Base-by-base conservation (phyloP, 805 yeast genomes). In the Saccharomycopsis amapae region DNA sequence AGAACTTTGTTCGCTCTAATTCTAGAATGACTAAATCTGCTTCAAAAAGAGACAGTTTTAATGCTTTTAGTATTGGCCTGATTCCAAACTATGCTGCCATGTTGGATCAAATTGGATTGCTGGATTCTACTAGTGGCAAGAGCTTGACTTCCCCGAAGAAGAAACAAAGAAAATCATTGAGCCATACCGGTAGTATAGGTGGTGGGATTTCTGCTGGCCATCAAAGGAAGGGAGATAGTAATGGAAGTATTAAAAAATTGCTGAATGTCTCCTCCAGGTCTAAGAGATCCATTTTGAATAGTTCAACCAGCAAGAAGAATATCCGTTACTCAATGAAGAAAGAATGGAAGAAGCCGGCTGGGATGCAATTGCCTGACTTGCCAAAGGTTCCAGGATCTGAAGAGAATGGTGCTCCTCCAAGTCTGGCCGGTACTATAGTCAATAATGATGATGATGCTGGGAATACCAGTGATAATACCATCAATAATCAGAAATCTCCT, bases 381-480 rank as follows among this genome's bases (percentile, higher is more conserved):
- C 63, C 65, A 9, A 58, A 60, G 13, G 46, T 61, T 19, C 32
- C 32, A 12, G n/a, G n/a, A n/a, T n/a, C n/a, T n/a, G n/a, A n/a
- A n/a, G n/a, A n/a, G n/a, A 17, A 17, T 2, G 38, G 38, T 12
- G 10, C 15, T 34, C 19, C 38, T 12, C 19, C n/a, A 17, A 28
- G 32, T 28, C 13, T 28, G 10, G 32, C 10, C 10, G 32, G 32
- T n/a, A n/a, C n/a, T n/a, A n/a, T n/a, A n/a, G n/a, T n/a, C n/a
- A n/a, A n/a, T n/a, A n/a, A n/a, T n/a, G n/a, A n/a, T n/a, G 32
- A 28, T n/a, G n/a, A 28, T 28, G 32, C 32, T 28, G n/a, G 32
- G 10, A 20, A 7, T 7, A 12, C 7, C 9, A 7, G 6, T 9
- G 7, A 12, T 7, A 30, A 10, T 13, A 12, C 41, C 12, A 9